Base-by-base conservation (phyloP, 345 rosid genomes). In the Angophora floribunda region DNA sequence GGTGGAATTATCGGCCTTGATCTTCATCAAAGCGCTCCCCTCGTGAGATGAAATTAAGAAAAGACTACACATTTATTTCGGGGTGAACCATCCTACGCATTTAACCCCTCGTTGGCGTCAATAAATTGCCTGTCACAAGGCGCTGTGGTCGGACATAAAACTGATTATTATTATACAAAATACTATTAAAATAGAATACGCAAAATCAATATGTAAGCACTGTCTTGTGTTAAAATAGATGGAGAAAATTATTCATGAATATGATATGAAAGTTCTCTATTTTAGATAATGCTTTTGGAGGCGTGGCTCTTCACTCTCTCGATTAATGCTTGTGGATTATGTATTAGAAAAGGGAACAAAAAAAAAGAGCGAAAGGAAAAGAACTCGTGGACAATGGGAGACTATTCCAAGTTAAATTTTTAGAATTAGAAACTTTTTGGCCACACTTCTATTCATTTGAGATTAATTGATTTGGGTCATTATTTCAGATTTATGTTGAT, bases 231-330 rank as follows among this genome's bases (percentile, higher is more conserved):
- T 5, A 13, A 2, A 0, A 0, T 57, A 57, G n/a, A 24, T 24
- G 3, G 6, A 11, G 22, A n/a, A 24, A 9, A 0, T 0, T 63
- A 63, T n/a, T 0, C 41, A 36, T 4, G 41, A 36, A 2, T 36
- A 36, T 36, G 4, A 36, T n/a, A 63, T n/a, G 17, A 3, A 6
- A n/a, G 9, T 63, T 6, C 75, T 63, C 16, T 63, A 28, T 63
- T n/a, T 13, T 0, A n/a, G 9, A n/a, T n/a, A 6, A 63, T 13
- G 9, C n/a, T 63, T 63, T n/a, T 0, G 19, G 0, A 63, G 75
- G 36, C 3, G 17, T 63, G 75, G 15, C 32, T 28, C 75, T 30
- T n/a, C 16, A 63, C 7, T 28, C 19, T 63, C 17, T 63, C 5
- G 2, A 3, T 6, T 63, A 63, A 15, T n/a, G 36, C 36, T 63